Evolutionary conservation across 805 yeast genomes (phyloP).

Genomic region (Pichia heedii): DNA sequence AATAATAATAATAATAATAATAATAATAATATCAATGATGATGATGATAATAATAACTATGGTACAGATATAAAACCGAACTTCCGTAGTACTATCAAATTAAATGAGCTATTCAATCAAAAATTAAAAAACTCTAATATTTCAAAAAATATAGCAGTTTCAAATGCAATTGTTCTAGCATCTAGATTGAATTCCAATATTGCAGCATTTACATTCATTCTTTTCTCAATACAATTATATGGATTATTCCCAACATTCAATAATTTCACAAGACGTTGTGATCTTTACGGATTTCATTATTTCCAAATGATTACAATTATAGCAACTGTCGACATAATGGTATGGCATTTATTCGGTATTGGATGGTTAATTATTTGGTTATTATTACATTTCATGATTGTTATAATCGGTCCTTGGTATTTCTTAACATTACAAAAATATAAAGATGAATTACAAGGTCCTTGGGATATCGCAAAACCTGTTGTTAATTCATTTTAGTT

Average conservation of each 20-base stretch:
- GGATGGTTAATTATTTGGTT: conserved; percentile 42
- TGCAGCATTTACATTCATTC: conserved; percentile 75
- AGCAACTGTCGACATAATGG: conserved; percentile 25
- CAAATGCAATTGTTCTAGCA: conserved; percentile 83
- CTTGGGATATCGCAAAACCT: conserved; percentile 88
- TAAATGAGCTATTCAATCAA: not conserved
- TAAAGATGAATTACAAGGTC: conserved; percentile 82
- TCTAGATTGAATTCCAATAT: conserved; percentile 71
- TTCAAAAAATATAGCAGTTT: conserved; percentile 73
- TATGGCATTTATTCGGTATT: conserved; percentile 32
- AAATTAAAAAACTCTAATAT: conserved; percentile 37
- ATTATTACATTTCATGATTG: conserved; percentile 36
- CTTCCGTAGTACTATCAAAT: not conserved
- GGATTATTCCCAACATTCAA: conserved; percentile 68
- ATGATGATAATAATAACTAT: not conserved
- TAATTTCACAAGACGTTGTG: conserved; percentile 42
- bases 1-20: conserved; percentile 4
- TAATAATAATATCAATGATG: not conserved
- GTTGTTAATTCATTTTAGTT: conserved; percentile 38
- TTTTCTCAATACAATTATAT: conserved; percentile 61
- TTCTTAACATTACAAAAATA: conserved; percentile 65
- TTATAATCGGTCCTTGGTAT: conserved; percentile 57
- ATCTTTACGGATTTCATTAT: conserved; percentile 25
- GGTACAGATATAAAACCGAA: not conserved
- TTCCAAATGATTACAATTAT: conserved; percentile 24